phyloP scores from a whole-genome alignment of 306 rosid species.

The Macrotyloma uniflorum region DNA sequence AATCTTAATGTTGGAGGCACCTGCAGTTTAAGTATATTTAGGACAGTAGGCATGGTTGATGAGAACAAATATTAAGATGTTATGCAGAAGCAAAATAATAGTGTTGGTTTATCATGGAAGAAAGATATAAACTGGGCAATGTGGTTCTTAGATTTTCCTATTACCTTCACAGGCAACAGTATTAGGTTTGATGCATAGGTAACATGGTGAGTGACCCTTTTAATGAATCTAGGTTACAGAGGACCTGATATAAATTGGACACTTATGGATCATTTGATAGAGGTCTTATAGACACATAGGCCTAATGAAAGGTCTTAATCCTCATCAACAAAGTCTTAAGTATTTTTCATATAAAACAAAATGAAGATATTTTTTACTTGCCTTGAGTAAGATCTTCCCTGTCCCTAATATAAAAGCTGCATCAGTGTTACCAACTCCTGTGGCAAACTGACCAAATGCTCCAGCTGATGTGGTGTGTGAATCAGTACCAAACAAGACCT shows the following conservation, averaged over 20 bases:
- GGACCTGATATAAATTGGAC: too few relatives aligned
- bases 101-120: background rate
- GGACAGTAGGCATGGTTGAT: background rate
- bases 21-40: conserved; percentile 45
- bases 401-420: conserved; percentile 84
- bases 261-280: too few relatives aligned
- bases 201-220: too few relatives aligned
- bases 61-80: conserved; percentile 5
- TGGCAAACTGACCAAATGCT: conserved; percentile 93
- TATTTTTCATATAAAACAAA: background rate
- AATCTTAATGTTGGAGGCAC: conserved; percentile 86
- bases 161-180: too few relatives aligned
- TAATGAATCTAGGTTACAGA: too few relatives aligned
- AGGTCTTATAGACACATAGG: too few relatives aligned
- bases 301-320: background rate
- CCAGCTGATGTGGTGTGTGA: conserved; percentile 91
- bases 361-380: conserved; percentile 27
- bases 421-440: conserved; percentile 85
- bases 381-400: conserved; percentile 83
- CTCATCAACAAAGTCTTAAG: background rate
- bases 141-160: too few relatives aligned
- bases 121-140: background rate
- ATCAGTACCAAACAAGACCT: conserved; percentile 91
- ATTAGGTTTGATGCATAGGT: too few relatives aligned
- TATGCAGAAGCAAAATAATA: background rate